Base-by-base conservation (phyloP, 75 land plant genomes). In the Selaginella moellendorffii region DNA sequence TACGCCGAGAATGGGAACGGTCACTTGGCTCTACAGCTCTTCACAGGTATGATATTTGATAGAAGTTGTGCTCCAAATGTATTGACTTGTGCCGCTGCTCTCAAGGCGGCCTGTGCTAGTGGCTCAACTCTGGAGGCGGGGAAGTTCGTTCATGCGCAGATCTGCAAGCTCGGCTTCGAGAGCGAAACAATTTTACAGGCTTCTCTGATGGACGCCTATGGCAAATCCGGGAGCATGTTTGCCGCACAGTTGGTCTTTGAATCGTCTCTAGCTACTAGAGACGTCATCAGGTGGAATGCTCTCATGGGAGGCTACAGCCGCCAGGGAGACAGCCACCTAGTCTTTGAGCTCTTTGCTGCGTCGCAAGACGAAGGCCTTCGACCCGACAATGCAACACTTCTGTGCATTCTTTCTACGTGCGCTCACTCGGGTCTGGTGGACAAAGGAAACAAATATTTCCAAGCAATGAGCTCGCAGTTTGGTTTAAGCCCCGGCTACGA, bases 341-440 rank as follows among this genome's bases (percentile, higher is more conserved):
- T 82, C 31, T 72, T 80, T 21, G 54, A 64, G 22, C 52, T 73
- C 70, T 80, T 0, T 65, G 80, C 52, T 76, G 80, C 26, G 85
- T 82, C 0, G 24, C 9, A 61, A 72, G 67, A 29, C 25, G 46
- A 5, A 64, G 75, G 51, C 80, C 78, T 19, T 8, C 63, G 62
- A 54, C 86, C 86, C 10, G 76, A 81, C 46, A 63, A 78, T 78
- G 83, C 81, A 1, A 81, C 86, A 26, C 81, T 84, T 74, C 67
- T 84, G 26, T 64, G 69, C n/a, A 70, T 81, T 23, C 70, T 84
- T 0, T 78, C 81, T 58, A 81, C 81, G 17, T 81, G 86, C 30
- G 74, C 56, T 30, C 86, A 84, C 69, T 23, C 28, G 2, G 84
- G 84, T 27, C 63, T 81, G 17, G 84, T 81, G 2, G 77, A 84